Percentiles rank a stretch among this genome's conserved stretches.
Evolutionary conservation across 2,329 filamentous ascomycete species (phyloP).

Genomic region (Fusarium pseudoanthophilum): DNA sequence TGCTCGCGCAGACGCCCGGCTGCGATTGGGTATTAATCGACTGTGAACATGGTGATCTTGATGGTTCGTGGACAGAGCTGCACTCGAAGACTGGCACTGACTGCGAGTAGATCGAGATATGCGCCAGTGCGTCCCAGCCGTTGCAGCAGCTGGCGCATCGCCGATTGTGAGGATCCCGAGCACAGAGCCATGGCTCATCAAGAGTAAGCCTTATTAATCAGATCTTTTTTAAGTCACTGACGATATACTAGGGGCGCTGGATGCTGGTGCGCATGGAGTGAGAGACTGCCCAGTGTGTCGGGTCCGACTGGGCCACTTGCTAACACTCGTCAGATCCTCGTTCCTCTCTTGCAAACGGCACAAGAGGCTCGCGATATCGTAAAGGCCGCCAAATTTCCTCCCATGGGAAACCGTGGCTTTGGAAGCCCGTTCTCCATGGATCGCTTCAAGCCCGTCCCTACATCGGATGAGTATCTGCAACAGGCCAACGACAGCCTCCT

Average conservation of each 20-base stretch:
- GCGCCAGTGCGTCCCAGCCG: conserved; percentile 14
- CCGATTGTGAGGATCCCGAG: conserved; percentile 19
- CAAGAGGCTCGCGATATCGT: conserved; percentile 15
- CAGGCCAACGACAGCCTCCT: conserved; percentile 13
- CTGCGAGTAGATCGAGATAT: conserved; percentile 1
- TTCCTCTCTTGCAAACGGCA: conserved; percentile 8
- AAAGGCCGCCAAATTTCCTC: conserved; percentile 10
- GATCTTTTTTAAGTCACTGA: background rate
- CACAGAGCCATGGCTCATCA: conserved; percentile 20
- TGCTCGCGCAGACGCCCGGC: conserved; percentile 15
- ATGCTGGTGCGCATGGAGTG: conserved; percentile 17
- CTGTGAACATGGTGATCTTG: conserved; percentile 17
- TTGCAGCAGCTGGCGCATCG: conserved; percentile 21
- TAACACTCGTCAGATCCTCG: background rate
- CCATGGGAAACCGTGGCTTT: conserved; percentile 14
- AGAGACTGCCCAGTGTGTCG: background rate
- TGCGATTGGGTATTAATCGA: conserved; percentile 15
- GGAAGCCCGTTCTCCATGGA: conserved; percentile 15
- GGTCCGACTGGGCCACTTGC: rapidly evolving
- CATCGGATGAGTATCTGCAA: conserved; percentile 16
- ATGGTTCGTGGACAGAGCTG: background rate
- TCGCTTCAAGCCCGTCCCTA: conserved; percentile 10
- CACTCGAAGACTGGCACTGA: background rate
- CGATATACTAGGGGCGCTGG: background rate
- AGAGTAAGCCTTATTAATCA: background rate